Evolutionary conservation across 768 basidiomycete species (phyloP), one percentile per base, ranked within the genome.

Genomic region (Clitopilus hobsonii): DNA sequence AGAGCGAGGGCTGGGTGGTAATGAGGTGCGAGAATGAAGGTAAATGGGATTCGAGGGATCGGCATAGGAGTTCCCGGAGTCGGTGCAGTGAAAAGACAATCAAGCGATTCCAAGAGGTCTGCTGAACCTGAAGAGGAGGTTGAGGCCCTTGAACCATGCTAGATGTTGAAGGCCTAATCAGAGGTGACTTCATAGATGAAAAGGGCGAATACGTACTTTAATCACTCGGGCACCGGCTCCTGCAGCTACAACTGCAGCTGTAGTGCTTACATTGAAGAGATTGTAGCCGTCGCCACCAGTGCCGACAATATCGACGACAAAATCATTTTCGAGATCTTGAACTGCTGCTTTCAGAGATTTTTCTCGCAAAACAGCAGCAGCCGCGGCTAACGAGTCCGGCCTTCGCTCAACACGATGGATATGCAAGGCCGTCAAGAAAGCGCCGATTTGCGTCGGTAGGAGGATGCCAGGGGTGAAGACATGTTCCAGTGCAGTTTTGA

Each of bases 231-330:
- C 91, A 5, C 96, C 96, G 6, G 94, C 91, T 13, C 95, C 96
- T 22, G 94, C 94, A 25, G 95, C 96, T 18, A 98, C 91, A 57
- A 99, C 81, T 0, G 83, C 95, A 2, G 96, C 95, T 1, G 92
- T 88, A 0, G 96, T 98, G 66, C 93, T 95, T 52, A 98, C 95
- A 67, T 98, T 98, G 80, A 94, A 98, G 0, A 95, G 87, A 64
- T 98, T 91, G 69, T 94, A 85, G 0, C 94, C 94, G 70, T 98
- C 97, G 6, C 97, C 96, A 10, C 96, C 94, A 0, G 93, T 94
- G 1, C 94, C 94, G 20, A 96, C 94, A 55, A 96, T 91, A 49
- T 74, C 72, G 16, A 74, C 88, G 13, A 91, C 81, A 53, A 91
- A 91, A 67, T 95, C 91, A 5, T 74, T 69, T 38, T 85, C 80